Base-by-base conservation (phyloP, 1,284 basidiomycete species). In the Apiotrichum veenhuisii region DNA sequence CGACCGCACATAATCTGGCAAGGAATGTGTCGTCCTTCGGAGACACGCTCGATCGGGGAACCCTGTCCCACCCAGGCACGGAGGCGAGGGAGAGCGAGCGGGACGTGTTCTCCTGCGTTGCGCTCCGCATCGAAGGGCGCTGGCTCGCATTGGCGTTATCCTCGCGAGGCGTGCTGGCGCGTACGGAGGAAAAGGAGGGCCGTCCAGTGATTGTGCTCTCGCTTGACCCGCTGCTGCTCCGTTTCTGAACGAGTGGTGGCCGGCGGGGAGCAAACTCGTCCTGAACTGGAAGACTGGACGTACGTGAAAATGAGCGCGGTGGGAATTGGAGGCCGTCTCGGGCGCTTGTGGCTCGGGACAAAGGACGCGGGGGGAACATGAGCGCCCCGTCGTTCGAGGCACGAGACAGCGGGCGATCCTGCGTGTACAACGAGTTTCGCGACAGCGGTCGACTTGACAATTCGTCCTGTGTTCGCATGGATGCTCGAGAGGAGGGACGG, bases 401-500 rank as follows among this genome's bases (percentile, higher is more conserved):
- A 11, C 43, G 40, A 1, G 40, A 43, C 15, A 51, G 50, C 1
- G 50, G 40, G 15, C 50, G 50, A 12, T 30, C 30, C 12, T 5
- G 30, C 7, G 12, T 12, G 30, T 30, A 30, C 12, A 30, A 12
- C 30, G 30, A 26, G 26, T 14, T 27, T 36, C 46, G 46, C 8
- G 46, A 47, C 30, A 18, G 36, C 11, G 38, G 23, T 2, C 27
- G 47, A 8, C 30, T 30, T 5, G 30, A 30, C 12, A 30, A 30
- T 12, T 33, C 23, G 15, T 40, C 33, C 17, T 30, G 27, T 17
- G 62, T 55, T 18, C 56, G 58, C 8, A 54, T 52, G 50, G 52
- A 61, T 1, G 61, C 50, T 2, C 55, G 57, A 11, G 63, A 61
- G 1, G 63, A 60, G 0, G 61, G 63, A 3, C 61, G 63, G 40